A percentile compares a stretch with the other conserved stretches of the same genome.
Conservation (phyloP, 2,329 filamentous ascomycete genomes). For the Achaetomium macrosporum region DNA sequence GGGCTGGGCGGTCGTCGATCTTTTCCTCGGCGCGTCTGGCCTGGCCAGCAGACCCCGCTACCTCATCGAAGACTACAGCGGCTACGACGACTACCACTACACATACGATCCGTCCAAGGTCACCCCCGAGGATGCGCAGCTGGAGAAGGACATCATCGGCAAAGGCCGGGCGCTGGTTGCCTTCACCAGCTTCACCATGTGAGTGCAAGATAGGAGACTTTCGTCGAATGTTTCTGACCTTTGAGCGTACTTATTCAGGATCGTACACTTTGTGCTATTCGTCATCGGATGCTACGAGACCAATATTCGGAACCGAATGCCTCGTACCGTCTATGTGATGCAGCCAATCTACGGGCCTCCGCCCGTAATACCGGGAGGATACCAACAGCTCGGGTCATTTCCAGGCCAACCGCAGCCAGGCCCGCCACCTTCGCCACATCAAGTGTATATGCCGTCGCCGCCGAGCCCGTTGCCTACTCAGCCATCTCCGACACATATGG, state of each 20-base stretch:
- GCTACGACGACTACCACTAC: not conserved
- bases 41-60: not conserved
- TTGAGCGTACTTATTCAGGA: not conserved
- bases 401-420: not conserved
- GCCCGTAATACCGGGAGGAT: not conserved
- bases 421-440: not conserved
- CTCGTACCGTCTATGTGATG: constrained; percentile 7
- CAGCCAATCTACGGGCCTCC: constrained; percentile 1
- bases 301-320: constrained; percentile 13
- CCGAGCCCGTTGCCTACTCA: not conserved
- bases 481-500: not conserved
- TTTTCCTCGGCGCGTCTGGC: not conserved
- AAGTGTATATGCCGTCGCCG: not conserved
- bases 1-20: not conserved
- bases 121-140: not conserved
- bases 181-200: not conserved
- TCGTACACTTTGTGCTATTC: constrained; percentile 13
- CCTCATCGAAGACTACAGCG: not conserved
- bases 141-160: not conserved
- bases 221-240: not conserved
- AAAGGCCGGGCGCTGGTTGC: constrained; percentile 7
- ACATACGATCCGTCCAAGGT: not conserved
- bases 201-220: not conserved
- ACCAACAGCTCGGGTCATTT: constrained; percentile 1
- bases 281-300: constrained; percentile 17